Evolutionary conservation across 805 yeast genomes (phyloP), one percentile per base, ranked within the genome.

Genomic region (Yueomyces sinensis): DNA sequence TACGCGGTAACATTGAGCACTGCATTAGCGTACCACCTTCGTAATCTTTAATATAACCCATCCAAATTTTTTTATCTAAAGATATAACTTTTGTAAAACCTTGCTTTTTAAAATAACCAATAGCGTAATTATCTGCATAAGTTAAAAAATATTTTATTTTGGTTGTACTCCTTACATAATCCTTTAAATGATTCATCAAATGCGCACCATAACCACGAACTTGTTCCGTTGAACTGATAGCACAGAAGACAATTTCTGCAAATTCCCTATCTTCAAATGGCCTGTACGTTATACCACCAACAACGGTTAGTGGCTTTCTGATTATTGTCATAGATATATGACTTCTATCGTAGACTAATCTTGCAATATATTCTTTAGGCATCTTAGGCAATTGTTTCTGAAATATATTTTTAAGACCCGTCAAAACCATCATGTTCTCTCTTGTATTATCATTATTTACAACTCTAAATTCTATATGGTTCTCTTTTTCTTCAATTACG

Each of bases 11-110:
- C 93, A 89, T 87, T 1, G 89, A 62, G 54, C 98, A 91, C 61
- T 91, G 97, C 96, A 91, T 89, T 40, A 91, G 63, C 1, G 98
- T 91, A 47, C 97, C 98, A 18, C 99, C 99, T 61, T 91, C 99
- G 59, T 91, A 91, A 63, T 91, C 98, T 58, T 91, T 91, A 52
- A 91, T 91, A 58, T 91, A 91, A 3, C 99, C 99, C 91, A 84
- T 83, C 99, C 99, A 91, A 24, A 77, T 68, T 33, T 74, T 72
- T 43, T 77, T 80, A 27, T 89, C 91, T 37, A 91, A 67, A 6
- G 95, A 70, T 27, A 91, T 82, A 40, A 89, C 96, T 55, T 91
- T 91, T 14, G 96, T 87, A 59, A 91, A 91, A 1, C 99, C 99
- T 59, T 91, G 99, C 52, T 91, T 91, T 50, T 89, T 89, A 68